A percentile compares a stretch with the other conserved stretches of the same genome.
Evolutionary conservation across 345 rosid genomes (phyloP).

Genomic region (Lepidium sativum): DNA sequence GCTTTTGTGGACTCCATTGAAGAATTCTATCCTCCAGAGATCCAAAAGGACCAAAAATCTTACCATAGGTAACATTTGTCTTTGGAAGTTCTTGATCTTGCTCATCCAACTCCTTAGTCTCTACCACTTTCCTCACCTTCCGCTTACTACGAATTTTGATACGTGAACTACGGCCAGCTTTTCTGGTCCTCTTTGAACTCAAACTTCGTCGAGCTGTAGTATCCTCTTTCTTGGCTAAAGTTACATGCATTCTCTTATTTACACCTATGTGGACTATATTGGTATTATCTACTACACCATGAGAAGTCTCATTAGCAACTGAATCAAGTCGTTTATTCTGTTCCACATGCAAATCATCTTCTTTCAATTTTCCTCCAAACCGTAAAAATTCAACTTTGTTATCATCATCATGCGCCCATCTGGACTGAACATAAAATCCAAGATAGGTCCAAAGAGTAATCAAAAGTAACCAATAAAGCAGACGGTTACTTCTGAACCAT

Average conservation of each 20-base stretch:
- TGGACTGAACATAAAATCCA: conserved; percentile 89
- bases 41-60: conserved; percentile 89
- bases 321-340: conserved; percentile 36
- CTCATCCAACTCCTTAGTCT: conserved; percentile 33
- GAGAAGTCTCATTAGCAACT: conserved; percentile 42
- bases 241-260: conserved; percentile 37
- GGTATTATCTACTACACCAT: conserved; percentile 34
- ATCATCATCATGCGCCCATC: conserved; percentile 93
- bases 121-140: conserved; percentile 32
- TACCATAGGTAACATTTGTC: conserved; percentile 58
- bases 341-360: conserved; percentile 26
- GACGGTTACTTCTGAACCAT: conserved; percentile 71
- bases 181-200: conserved; percentile 47
- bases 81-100: conserved; percentile 56
- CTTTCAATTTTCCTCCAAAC: conserved; percentile 47
- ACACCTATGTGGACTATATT: conserved; percentile 27
- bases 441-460: conserved; percentile 96
- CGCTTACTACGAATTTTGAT: conserved; percentile 36
- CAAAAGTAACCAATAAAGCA: conserved; percentile 87
- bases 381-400: conserved; percentile 57
- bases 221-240: conserved; percentile 45
- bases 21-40: conserved; percentile 59
- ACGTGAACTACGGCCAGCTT: conserved; percentile 34
- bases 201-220: conserved; percentile 25
- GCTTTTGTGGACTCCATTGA: conserved; percentile 87